Evolutionary conservation across 495 filamentous ascomycete species (phyloP), one percentile per base, ranked within the genome.

Genomic region (Astrothelium subdiscretum): DNA sequence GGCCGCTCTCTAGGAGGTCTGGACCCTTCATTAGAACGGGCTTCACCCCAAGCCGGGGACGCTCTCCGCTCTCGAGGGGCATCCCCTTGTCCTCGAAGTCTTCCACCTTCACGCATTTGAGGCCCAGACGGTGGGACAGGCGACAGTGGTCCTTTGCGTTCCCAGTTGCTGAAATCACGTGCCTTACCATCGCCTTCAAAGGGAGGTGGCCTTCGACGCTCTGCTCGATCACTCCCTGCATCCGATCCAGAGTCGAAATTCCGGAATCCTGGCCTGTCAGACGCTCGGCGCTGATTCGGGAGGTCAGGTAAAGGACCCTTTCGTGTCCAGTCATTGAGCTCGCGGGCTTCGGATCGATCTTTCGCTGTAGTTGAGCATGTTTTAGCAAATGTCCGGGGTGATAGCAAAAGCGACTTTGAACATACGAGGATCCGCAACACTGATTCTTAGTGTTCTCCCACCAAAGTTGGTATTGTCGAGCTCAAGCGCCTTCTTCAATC

Each of bases 141-240:
- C 44, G 92, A 88, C 51, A 96, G 81, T 31, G 95, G 94, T 26
- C 94, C 95, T 69, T 91, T 92, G 61, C 94, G 88, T 74, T 96
- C 92, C 94, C 94, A 98, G 76, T 91, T 94, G 63, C 83, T 80
- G 66, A 97, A 88, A 69, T 96, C 90, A 26, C 92, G 87, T 59
- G 87, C 76, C 73, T 91, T 95, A 64, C 89, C 88, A 70, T 96
- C 90, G 63, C 86, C 85, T 65, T 78, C 76, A 63, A 74, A 76
- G 58, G 75, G 75, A 18, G 70, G 70, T n/a, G 73, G 72, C 27
- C 77, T 63, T 40, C 73, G 66, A 35, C 70, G 65, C n/a, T 66
- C 71, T 71, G 57, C 75, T 58, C 75, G 73, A 32, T 78, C 76
- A 63, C 80, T 80, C 40, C 78, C 77, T 31, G 71, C 74, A 57